Evolutionary conservation across 805 yeast species (phyloP).

Genomic region (Saccharomycopsis capsularis): DNA sequence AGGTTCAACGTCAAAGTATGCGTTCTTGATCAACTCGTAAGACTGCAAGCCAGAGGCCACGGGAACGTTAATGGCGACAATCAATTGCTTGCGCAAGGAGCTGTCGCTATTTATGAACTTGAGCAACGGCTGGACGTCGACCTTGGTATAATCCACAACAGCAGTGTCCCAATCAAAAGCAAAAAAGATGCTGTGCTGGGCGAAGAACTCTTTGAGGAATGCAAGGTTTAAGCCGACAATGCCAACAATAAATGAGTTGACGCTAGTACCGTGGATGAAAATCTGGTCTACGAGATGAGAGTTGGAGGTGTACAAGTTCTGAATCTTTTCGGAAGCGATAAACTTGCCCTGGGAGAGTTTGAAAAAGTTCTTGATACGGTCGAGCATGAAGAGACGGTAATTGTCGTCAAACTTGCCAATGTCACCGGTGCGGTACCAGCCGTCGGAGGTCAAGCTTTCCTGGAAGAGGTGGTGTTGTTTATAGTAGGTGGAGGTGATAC

Average conservation of each 20-base stretch:
- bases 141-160: not conserved
- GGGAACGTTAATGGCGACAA: not conserved
- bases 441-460: constrained; percentile 39
- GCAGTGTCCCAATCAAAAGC: too few species aligned
- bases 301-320: constrained; percentile 43
- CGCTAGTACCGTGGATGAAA: constrained; percentile 51
- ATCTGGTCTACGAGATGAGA: constrained; percentile 39
- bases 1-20: constrained; percentile 40
- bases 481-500: constrained; percentile 48
- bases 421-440: constrained; percentile 56
- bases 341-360: constrained; percentile 50
- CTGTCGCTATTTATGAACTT: not conserved
- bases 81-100: not conserved
- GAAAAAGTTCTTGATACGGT: constrained; percentile 51
- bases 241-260: constrained; percentile 44
- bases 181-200: not conserved
- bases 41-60: not conserved
- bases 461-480: constrained; percentile 41
- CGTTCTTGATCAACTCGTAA: constrained; percentile 28
- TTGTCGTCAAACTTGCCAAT: constrained; percentile 39
- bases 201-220: constrained; percentile 26
- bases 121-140: not conserved
- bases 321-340: constrained; percentile 60
- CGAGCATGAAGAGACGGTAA: constrained; percentile 46
- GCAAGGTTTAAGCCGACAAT: constrained; percentile 44